Evolutionary conservation across 306 rosid species (phyloP).

Genomic region (Heteromeles arbutifolia): DNA sequence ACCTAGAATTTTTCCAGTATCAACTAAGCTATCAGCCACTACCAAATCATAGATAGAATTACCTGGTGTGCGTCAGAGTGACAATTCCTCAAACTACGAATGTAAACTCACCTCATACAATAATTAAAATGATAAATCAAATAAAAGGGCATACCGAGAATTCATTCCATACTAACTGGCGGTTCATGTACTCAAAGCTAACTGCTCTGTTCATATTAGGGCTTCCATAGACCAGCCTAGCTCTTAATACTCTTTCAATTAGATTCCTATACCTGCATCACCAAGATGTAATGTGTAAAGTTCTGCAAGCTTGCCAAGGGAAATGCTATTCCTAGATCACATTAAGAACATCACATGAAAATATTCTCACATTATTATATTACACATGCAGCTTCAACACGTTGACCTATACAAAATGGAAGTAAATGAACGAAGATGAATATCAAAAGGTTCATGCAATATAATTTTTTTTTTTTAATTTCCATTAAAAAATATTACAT

Average conservation of each 20-base stretch:
- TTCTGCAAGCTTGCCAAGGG: slow-evolving; percentile 10
- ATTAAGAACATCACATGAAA: slow-evolving; percentile 7
- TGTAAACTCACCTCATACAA: not conserved
- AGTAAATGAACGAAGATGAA: not conserved
- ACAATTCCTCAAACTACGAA: not conserved
- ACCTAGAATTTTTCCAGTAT: not conserved
- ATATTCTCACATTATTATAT: slow-evolving; percentile 7
- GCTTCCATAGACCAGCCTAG: slow-evolving; percentile 96
- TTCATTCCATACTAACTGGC: slow-evolving; percentile 98
- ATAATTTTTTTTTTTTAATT: not conserved
- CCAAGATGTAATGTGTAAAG: not conserved
- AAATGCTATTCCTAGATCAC: not conserved
- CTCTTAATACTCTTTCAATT: slow-evolving; percentile 82
- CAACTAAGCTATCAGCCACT: not conserved
- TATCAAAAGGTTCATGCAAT: not conserved
- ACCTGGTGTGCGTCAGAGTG: not conserved
- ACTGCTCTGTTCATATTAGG: slow-evolving; percentile 97
- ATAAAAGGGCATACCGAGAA: slow-evolving; percentile 61
- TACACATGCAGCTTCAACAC: slow-evolving; percentile 4
- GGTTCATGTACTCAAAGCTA: slow-evolving; percentile 98
- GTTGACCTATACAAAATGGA: slow-evolving; percentile 1
- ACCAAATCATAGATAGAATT: not conserved
- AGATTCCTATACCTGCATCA: slow-evolving; percentile 80
- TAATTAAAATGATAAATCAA: slow-evolving; percentile 2
- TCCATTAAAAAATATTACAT: not conserved